A percentile compares a stretch with the other conserved stretches of the same genome.
These are phyloP conservation scores for Chytridium lagenaria DNA, from an alignment of 371 early-diverging fungal species.

Conservation along the genomic window DNA sequence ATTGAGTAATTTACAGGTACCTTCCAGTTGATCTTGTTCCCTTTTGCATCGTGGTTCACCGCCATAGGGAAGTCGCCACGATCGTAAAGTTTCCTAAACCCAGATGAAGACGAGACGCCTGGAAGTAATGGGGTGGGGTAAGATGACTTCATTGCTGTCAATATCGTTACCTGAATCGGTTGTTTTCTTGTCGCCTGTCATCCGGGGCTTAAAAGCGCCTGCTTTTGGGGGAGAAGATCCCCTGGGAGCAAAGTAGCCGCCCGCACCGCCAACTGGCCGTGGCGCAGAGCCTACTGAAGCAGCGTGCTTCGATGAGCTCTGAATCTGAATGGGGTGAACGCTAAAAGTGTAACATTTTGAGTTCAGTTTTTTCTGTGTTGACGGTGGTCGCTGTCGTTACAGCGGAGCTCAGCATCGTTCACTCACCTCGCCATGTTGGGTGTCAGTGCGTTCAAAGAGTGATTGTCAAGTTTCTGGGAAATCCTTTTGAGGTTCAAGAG, in stretches of 20 bases:
- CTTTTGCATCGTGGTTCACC: conserved; percentile 63
- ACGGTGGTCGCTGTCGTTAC: neutral
- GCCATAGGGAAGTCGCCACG: conserved; percentile 67
- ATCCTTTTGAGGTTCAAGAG: no score
- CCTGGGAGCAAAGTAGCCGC: conserved; percentile 63
- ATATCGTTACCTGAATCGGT: conserved; percentile 19
- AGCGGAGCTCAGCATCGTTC: neutral
- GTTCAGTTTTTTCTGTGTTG: no score
- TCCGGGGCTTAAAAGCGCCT: conserved; percentile 57
- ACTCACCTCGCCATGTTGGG: conserved; percentile 8
- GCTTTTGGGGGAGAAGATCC: conserved; percentile 60
- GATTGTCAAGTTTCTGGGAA: no score
- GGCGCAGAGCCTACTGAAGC: no score
- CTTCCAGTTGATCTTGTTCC: conserved; percentile 68
- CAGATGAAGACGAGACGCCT: conserved; percentile 31
- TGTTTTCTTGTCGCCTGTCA: conserved; percentile 41
- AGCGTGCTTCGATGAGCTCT: no score
- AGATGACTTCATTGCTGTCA: conserved; percentile 18
- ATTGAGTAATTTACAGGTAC: conserved; percentile 23
- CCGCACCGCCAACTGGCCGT: conserved; percentile 30
- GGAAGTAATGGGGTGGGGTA: neutral
- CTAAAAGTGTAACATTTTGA: no score
- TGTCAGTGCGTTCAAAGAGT: no score
- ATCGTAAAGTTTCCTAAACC: conserved; percentile 63
- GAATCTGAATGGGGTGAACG: conserved; percentile 7